phyloP scores from a whole-genome alignment of 129 eudicot species.

The Logfia minima region DNA sequence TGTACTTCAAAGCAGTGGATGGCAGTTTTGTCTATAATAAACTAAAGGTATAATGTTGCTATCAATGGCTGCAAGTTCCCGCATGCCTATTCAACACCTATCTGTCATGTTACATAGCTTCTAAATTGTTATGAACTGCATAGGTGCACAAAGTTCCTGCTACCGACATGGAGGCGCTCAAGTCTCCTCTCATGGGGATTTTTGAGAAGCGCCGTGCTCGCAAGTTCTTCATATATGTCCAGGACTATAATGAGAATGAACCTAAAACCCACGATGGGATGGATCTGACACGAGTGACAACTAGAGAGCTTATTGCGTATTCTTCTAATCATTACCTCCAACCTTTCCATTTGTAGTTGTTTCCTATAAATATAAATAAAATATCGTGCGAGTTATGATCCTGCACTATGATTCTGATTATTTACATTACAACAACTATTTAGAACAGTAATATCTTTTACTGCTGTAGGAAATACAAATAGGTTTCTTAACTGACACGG shows the following conservation, averaged over 20 bases:
- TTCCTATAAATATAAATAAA: not conserved
- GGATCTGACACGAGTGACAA: slow-evolving; percentile 81
- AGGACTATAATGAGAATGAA: slow-evolving; percentile 73
- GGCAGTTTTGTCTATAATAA: slow-evolving; percentile 91
- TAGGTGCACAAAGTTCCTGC: slow-evolving; percentile 93
- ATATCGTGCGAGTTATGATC: not conserved
- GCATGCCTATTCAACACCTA: not conserved
- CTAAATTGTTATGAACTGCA: not conserved
- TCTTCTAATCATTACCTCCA: slow-evolving; percentile 18
- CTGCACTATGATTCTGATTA: not conserved
- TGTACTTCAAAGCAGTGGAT: slow-evolving; percentile 93
- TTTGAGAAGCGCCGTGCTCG: slow-evolving; percentile 96
- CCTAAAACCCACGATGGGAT: slow-evolving; percentile 93
- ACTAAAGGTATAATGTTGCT: slow-evolving; percentile 63
- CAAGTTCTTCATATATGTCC: slow-evolving; percentile 87
- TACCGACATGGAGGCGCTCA: slow-evolving; percentile 87
- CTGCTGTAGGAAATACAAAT: not conserved
- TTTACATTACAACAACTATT: not conserved
- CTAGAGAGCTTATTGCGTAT: slow-evolving; percentile 93
- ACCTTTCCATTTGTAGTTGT: not conserved
- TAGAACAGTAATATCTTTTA: not conserved
- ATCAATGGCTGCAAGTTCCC: not conserved
- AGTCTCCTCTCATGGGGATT: slow-evolving; percentile 87
- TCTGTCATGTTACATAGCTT: not conserved
- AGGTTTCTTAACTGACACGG: not conserved